Evolutionary conservation across 2,329 filamentous ascomycete genomes (phyloP).

Genomic region (Fusarium caatingaense): DNA sequence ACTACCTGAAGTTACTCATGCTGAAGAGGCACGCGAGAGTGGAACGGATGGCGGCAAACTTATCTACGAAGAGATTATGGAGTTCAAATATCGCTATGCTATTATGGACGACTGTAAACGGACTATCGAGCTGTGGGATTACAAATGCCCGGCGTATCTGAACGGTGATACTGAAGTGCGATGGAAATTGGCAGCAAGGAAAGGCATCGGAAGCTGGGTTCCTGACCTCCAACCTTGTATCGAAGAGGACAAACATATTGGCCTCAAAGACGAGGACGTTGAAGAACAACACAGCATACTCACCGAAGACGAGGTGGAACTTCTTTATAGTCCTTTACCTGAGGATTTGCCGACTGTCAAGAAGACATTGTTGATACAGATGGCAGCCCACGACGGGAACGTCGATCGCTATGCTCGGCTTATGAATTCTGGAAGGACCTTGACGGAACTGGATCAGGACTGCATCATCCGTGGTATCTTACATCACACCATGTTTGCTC

Average conservation of each 20-base stretch:
- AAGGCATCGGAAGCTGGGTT: rapidly evolving
- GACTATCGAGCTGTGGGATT: background rate
- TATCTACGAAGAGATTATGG: slow-evolving; percentile 20
- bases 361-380: slow-evolving; percentile 4
- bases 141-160: background rate
- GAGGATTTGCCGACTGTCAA: slow-evolving; percentile 12
- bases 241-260: slow-evolving; percentile 16
- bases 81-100: background rate
- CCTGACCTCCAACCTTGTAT: slow-evolving; percentile 4
- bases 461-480: slow-evolving; percentile 3
- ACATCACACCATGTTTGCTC: slow-evolving; percentile 10
- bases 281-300: background rate
- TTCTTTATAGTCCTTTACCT: slow-evolving; percentile 1
- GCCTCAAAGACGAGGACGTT: background rate
- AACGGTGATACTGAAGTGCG: slow-evolving; percentile 17
- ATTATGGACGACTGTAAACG: slow-evolving; percentile 12
- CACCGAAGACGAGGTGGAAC: background rate
- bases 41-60: background rate
- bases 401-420: slow-evolving; percentile 8
- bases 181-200: background rate
- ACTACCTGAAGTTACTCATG: slow-evolving; percentile 17
- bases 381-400: slow-evolving; percentile 18
- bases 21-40: slow-evolving; percentile 19
- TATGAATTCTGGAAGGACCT: background rate
- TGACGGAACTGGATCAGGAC: background rate